Conservation (phyloP, 2,329 filamentous ascomycete genomes). For the Ramularia endophylla region DNA sequence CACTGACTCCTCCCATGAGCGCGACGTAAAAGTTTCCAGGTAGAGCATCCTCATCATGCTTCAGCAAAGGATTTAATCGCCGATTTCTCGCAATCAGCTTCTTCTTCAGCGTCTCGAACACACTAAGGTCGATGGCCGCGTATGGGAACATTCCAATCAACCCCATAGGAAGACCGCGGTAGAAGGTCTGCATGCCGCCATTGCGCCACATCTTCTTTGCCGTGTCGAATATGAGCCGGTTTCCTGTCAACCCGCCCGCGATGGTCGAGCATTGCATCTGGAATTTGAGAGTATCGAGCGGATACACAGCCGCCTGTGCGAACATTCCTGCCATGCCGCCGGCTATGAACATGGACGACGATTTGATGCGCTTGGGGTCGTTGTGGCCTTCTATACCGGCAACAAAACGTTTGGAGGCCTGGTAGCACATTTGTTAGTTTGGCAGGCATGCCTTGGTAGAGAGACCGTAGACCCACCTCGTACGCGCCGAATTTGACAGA, state of each 20-base stretch:
- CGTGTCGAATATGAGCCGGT: slow-evolving; percentile 73
- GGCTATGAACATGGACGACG: slow-evolving; percentile 81
- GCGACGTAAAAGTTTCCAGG: slow-evolving; percentile 80
- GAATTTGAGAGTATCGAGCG: slow-evolving; percentile 76
- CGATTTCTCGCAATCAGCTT: slow-evolving; percentile 62
- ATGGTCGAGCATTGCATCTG: slow-evolving; percentile 95
- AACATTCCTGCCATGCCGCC: slow-evolving; percentile 91
- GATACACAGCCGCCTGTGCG: slow-evolving; percentile 93
- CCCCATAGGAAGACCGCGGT: slow-evolving; percentile 90
- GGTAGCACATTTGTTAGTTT: slow-evolving; percentile 3
- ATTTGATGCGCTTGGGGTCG: slow-evolving; percentile 71
- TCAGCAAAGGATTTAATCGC: slow-evolving; percentile 44
- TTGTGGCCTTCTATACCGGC: slow-evolving; percentile 82
- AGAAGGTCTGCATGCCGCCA: slow-evolving; percentile 70
- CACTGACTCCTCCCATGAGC: slow-evolving; percentile 83
- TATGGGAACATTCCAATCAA: slow-evolving; percentile 97
- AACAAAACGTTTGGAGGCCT: slow-evolving; percentile 80
- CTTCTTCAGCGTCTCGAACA: slow-evolving; percentile 87
- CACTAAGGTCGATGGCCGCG: slow-evolving; percentile 91
- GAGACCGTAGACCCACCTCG: slow-evolving; percentile 50
- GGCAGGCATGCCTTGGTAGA: background rate
- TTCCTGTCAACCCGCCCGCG: slow-evolving; percentile 74
- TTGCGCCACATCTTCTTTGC: slow-evolving; percentile 78
- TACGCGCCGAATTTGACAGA: slow-evolving; percentile 98
- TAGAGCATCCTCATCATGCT: slow-evolving; percentile 72